Conservation (phyloP, 208 protist species). For the Angomonas deanei region DNA sequence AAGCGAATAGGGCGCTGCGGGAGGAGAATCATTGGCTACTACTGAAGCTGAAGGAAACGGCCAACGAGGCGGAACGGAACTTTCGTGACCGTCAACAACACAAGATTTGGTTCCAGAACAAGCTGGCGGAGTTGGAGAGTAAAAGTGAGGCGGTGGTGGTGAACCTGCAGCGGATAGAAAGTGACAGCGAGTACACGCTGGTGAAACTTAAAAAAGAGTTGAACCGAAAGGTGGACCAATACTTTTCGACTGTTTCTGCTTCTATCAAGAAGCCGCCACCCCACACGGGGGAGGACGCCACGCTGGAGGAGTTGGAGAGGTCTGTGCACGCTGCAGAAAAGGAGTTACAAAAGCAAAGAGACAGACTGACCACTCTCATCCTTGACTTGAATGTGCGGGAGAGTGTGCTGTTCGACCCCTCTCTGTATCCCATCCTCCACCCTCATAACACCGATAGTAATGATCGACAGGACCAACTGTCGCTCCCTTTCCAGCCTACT, state of each 20-base stretch:
- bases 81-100: no score
- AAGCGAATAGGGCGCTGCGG: no score
- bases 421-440: not conserved
- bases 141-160: not conserved
- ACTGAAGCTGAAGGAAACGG: no score
- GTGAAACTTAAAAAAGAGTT: not conserved
- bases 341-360: not conserved
- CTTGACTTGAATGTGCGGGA: not conserved
- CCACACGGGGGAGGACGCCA: not conserved
- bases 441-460: not conserved
- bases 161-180: not conserved
- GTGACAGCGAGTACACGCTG: not conserved
- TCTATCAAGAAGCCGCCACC: no score
- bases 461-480: not conserved
- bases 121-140: not conserved
- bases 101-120: not conserved
- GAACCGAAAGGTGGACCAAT: not conserved
- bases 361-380: not conserved
- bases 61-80: no score
- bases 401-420: not conserved
- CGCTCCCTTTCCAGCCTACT: not conserved
- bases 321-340: not conserved
- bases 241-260: no score
- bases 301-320: not conserved
- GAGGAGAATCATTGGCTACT: no score